Evolutionary conservation across 1,139 yeast species (phyloP).

Genomic region (Candida tropicalis): DNA sequence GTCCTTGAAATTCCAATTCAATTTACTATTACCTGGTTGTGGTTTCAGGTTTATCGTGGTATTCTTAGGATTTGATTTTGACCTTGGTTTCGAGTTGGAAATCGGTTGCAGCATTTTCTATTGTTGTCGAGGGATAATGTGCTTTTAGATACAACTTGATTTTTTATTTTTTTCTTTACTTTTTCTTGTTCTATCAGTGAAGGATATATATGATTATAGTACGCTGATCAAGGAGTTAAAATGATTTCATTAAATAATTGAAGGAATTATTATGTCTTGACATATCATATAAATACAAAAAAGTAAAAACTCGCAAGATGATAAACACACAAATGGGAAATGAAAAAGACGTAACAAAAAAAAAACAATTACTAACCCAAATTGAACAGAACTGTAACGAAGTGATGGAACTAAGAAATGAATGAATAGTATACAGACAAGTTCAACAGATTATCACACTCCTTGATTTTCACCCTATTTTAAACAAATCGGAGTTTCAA

Average conservation of each 20-base stretch:
- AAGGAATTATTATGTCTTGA: neutral
- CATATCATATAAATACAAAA: constrained; percentile 2
- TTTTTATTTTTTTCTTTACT: no score
- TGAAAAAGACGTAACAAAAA: neutral
- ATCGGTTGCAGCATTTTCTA: neutral
- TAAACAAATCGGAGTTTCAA: no score
- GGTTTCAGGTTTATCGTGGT: neutral
- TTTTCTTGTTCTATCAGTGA: no score
- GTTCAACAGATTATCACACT: no score
- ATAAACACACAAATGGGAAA: neutral
- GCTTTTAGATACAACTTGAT: no score
- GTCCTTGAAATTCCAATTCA: constrained; percentile 10
- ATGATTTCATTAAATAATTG: neutral
- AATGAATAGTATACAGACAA: no score
- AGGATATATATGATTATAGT: neutral
- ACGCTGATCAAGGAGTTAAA: neutral
- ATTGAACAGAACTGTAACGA: no score
- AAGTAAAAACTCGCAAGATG: neutral
- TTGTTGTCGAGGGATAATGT: no score
- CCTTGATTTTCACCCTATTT: no score
- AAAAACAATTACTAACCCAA: neutral
- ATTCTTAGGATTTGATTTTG: no score
- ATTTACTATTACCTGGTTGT: neutral
- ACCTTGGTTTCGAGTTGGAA: neutral
- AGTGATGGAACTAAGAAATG: no score